phyloP scores from a whole-genome alignment of 768 basidiomycete species.

The Suillus hirtellus region DNA sequence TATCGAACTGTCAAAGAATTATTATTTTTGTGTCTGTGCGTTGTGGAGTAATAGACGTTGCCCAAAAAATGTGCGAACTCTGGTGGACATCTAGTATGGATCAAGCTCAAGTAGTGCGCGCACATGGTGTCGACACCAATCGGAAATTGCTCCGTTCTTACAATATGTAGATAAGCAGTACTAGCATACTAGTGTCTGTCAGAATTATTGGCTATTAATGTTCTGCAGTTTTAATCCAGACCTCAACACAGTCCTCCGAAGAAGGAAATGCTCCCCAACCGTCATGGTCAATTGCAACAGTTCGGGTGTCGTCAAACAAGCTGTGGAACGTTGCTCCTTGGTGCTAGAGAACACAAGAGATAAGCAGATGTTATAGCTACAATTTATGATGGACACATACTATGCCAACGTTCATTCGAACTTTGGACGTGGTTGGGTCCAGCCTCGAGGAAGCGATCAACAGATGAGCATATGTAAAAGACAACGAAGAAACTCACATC shows the following conservation, averaged over 20 bases:
- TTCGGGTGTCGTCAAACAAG: constrained; percentile 45
- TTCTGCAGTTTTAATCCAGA: constrained; percentile 50
- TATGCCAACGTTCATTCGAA: constrained; percentile 65
- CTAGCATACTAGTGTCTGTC: neutral
- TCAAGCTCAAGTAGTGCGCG: no score
- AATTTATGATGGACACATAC: constrained; percentile 40
- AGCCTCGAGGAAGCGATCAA: constrained; percentile 43
- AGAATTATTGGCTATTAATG: neutral
- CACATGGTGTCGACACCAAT: no score
- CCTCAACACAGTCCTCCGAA: constrained; percentile 51
- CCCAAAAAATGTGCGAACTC: no score
- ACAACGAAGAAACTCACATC: constrained; percentile 43
- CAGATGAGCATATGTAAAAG: constrained; percentile 71
- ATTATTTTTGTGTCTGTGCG: no score
- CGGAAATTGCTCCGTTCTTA: no score
- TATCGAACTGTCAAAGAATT: no score
- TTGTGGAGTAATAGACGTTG: no score
- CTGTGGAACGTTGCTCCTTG: constrained; percentile 43
- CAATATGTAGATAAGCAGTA: no score
- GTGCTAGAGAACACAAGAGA: constrained; percentile 17
- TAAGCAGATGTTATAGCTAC: constrained; percentile 4
- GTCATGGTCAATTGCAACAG: constrained; percentile 45
- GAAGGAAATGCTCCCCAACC: constrained; percentile 73
- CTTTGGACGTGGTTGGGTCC: constrained; percentile 28
- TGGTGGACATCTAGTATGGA: no score